Conservation (phyloP, 2,329 filamentous ascomycete genomes). For the Venturia effusa region DNA sequence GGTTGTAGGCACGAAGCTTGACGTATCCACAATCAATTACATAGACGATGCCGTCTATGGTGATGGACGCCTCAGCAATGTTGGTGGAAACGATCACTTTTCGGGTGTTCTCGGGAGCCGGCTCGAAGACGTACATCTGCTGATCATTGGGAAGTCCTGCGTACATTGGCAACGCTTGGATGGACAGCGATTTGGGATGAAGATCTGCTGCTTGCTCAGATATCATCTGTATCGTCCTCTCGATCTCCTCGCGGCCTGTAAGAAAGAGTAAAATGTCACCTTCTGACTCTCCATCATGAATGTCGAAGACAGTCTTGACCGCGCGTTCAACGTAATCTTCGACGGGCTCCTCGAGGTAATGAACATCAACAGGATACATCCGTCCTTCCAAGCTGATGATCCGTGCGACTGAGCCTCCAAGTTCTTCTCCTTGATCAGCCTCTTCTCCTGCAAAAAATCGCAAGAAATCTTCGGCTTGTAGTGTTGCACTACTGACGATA, state of each 20-base stretch:
- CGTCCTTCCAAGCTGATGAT: constrained; percentile 83
- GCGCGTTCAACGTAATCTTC: constrained; percentile 82
- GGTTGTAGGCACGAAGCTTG: constrained; percentile 79
- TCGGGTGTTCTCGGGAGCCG: constrained; percentile 65
- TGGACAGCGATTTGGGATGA: constrained; percentile 44
- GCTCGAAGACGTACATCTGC: constrained; percentile 91
- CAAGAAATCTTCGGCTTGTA: constrained; percentile 80
- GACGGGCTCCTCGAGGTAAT: constrained; percentile 66
- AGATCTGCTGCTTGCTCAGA: constrained; percentile 59
- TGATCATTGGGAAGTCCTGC: constrained; percentile 82
- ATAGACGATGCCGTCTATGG: constrained; percentile 83
- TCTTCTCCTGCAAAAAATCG: constrained; percentile 56
- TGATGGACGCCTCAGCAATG: constrained; percentile 92
- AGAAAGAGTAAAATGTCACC: constrained; percentile 89
- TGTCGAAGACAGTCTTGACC: constrained; percentile 74
- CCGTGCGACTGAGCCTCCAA: constrained; percentile 36
- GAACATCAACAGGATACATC: constrained; percentile 77
- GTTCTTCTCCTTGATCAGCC: constrained; percentile 17
- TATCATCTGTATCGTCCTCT: constrained; percentile 67
- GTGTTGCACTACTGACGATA: constrained; percentile 84
- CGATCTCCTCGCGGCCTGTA: constrained; percentile 88
- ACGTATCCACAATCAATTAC: constrained; percentile 88
- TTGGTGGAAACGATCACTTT: constrained; percentile 94
- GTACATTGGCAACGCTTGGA: constrained; percentile 72
- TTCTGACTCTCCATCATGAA: constrained; percentile 64